These are phyloP conservation scores for Lolium perenne DNA, from an alignment of 176 grass and related monocot genomes.

Conservation along the genomic window DNA sequence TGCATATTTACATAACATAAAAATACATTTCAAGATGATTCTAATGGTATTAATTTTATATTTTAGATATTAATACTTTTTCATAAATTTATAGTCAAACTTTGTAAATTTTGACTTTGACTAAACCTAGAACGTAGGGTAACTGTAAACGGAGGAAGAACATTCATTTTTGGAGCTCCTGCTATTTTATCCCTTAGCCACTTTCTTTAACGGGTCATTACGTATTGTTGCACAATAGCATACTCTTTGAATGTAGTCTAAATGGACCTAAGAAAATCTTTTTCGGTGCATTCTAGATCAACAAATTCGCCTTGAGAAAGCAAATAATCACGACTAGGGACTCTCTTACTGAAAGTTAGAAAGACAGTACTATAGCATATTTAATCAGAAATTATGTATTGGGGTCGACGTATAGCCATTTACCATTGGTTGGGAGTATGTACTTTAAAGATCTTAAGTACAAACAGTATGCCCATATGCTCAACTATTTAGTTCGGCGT, in stretches of 20 bases:
- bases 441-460: conserved; percentile 47
- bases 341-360: background rate
- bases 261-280: background rate
- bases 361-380: background rate
- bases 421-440: background rate
- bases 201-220: background rate
- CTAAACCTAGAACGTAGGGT: too few relatives aligned
- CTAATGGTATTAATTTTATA: too few relatives aligned
- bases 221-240: background rate
- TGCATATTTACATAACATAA: too few relatives aligned
- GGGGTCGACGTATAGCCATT: conserved; percentile 15
- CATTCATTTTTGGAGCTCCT: background rate
- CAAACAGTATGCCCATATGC: background rate
- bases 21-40: too few relatives aligned
- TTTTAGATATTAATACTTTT: too few relatives aligned
- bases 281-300: background rate
- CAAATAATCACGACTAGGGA: background rate
- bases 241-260: background rate
- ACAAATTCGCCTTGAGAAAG: background rate
- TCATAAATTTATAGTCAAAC: too few relatives aligned
- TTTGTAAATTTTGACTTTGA: too few relatives aligned
- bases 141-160: background rate
- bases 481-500: conserved; percentile 16
- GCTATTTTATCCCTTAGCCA: background rate
- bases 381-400: background rate